A percentile compares a stretch with the other conserved stretches of the same genome.
Evolutionary conservation across 768 basidiomycete species (phyloP).

Genomic region (Psilocybe sp.): DNA sequence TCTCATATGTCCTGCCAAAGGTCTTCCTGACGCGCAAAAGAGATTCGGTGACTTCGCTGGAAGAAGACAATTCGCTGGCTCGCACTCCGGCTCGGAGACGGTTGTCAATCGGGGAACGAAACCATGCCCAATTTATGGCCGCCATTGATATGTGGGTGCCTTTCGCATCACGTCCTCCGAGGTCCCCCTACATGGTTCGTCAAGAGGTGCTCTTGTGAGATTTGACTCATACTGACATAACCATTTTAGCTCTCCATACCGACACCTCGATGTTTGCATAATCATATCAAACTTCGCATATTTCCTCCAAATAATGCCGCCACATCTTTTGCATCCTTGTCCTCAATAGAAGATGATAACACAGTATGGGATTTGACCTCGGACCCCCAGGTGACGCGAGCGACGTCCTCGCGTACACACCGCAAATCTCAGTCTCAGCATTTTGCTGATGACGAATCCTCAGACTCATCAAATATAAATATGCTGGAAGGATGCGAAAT

Average conservation of each 20-base stretch:
- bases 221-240: not conserved
- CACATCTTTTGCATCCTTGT: slow-evolving; percentile 69
- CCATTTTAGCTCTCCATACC: slow-evolving; percentile 66
- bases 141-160: slow-evolving; percentile 78
- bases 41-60: slow-evolving; percentile 13
- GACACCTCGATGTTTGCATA: slow-evolving; percentile 74
- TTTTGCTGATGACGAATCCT: slow-evolving; percentile 81
- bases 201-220: no score
- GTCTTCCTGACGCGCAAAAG: slow-evolving; percentile 42
- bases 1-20: slow-evolving; percentile 74
- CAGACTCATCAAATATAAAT: slow-evolving; percentile 59
- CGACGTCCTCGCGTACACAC: slow-evolving; percentile 40
- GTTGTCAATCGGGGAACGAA: slow-evolving; percentile 57
- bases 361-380: slow-evolving; percentile 73
- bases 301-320: slow-evolving; percentile 57
- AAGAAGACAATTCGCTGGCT: slow-evolving; percentile 25
- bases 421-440: slow-evolving; percentile 62
- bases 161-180: slow-evolving; percentile 62
- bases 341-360: slow-evolving; percentile 70
- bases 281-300: slow-evolving; percentile 71
- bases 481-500: slow-evolving; percentile 62
- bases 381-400: slow-evolving; percentile 72
- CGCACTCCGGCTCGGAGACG: slow-evolving; percentile 40
- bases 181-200: slow-evolving; percentile 70
- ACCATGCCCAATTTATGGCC: slow-evolving; percentile 72